Evolutionary conservation across 1,284 basidiomycete species (phyloP).

Genomic region (Pulchroboletus neoregius): DNA sequence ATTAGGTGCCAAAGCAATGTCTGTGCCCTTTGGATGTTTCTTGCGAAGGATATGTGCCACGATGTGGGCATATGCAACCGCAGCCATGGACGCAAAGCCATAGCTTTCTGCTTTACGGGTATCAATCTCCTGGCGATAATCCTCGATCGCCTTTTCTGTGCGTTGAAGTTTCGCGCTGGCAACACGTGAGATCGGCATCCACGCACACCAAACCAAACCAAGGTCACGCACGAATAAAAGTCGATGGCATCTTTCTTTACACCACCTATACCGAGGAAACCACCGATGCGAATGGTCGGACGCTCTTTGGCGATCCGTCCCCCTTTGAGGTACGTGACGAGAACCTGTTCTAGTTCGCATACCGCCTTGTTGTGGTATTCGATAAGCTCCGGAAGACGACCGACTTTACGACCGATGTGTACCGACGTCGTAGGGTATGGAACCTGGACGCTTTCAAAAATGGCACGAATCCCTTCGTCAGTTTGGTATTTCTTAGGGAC

Average conservation of each 20-base stretch:
- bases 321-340: constrained; percentile 74
- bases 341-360: constrained; percentile 66
- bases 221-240: constrained; percentile 54
- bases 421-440: constrained; percentile 75
- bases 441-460: constrained; percentile 61
- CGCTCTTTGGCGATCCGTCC: constrained; percentile 62
- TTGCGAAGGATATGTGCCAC: constrained; percentile 66
- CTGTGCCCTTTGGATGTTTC: constrained; percentile 72
- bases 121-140: constrained; percentile 71
- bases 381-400: constrained; percentile 63
- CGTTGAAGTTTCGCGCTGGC: constrained; percentile 65
- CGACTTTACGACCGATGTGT: constrained; percentile 66
- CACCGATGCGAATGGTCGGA: constrained; percentile 65
- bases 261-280: constrained; percentile 67
- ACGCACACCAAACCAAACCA: constrained; percentile 8
- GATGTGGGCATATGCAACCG: constrained; percentile 86
- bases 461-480: constrained; percentile 63
- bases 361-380: constrained; percentile 78
- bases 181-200: constrained; percentile 5
- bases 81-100: constrained; percentile 91
- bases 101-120: constrained; percentile 81
- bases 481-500: constrained; percentile 64
- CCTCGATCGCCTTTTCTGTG: constrained; percentile 76
- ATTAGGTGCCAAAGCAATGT: constrained; percentile 73
- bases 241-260: constrained; percentile 70